Base-by-base conservation (phyloP, 768 basidiomycete species). In the Panaeolus cyanescens region DNA sequence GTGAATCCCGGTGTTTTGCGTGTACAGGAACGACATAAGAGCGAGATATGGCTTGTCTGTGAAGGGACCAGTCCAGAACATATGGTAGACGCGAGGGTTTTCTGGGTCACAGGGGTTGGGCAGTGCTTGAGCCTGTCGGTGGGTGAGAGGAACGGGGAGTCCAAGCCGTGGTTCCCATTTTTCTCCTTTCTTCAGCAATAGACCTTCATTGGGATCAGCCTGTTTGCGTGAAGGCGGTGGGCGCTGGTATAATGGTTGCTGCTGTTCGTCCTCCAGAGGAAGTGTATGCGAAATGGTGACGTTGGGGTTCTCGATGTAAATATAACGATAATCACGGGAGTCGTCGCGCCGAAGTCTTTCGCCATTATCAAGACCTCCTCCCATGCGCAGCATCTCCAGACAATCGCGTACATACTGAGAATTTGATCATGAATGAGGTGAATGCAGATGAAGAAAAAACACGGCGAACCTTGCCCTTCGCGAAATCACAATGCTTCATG, bases 11-110 rank as follows among this genome's bases (percentile, higher is more conserved):
- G 95, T 85, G 71, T 95, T 95, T 74, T 96, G 96, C 0, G 95
- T 94, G 77, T 86, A 97, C 45, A 97, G 84, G 83, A 93, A 97
- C 4, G 96, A 97, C 56, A 94, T 80, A 22, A 96, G 79, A 0
- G 95, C 94, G 70, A 93, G 84, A 82, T 97, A 97, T 0, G 96
- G 95, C 75, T 96, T 97, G 79, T 98, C 95, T 19, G 94, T 95
- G 78, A 98, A 96, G 1, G 94, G 89, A 0, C 95, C 95, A 0
- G 94, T 93, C 95, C 95, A 97, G 80, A 96, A 97, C 89, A 96
- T 84, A 75, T 97, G 95, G 81, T 92, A 96, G 4, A 96, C 72
- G 20, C 91, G 84, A 2, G 92, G 93, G 70, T 91, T 89, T 58
- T 91, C 87, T 0, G 79, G 71, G 56, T 92, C 89, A 76, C 96